phyloP scores from a whole-genome alignment of 164 flowering plant species.

The Chloranthus sessilifolius region DNA sequence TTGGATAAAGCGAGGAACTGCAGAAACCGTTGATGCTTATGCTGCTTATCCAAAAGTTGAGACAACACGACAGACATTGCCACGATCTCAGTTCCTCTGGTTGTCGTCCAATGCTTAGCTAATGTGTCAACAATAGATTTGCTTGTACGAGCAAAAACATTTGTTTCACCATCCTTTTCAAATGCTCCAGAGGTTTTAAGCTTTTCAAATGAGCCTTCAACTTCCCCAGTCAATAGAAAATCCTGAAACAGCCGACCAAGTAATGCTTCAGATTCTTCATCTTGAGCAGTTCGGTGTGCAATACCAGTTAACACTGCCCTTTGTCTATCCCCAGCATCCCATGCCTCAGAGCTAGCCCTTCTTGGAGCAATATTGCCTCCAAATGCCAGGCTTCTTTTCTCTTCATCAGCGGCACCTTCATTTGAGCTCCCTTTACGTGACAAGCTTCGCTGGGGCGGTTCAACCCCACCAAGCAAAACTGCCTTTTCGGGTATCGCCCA shows the following conservation, averaged over 20 bases:
- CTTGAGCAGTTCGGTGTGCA: constrained; percentile 57
- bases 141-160: constrained; percentile 73
- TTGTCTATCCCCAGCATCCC: constrained; percentile 62
- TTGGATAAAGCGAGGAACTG: constrained; percentile 93
- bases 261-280: constrained; percentile 89
- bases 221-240: constrained; percentile 68
- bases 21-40: constrained; percentile 78
- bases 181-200: constrained; percentile 67
- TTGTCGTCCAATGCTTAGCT: constrained; percentile 98
- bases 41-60: constrained; percentile 87
- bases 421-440: constrained; percentile 90
- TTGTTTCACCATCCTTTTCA: constrained; percentile 85
- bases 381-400: constrained; percentile 47
- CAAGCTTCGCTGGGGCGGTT: constrained; percentile 89
- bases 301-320: constrained; percentile 37
- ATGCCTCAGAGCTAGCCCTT: constrained; percentile 71
- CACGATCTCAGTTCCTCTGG: constrained; percentile 88
- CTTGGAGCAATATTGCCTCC: constrained; percentile 55
- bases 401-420: constrained; percentile 64
- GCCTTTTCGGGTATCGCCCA: constrained; percentile 98
- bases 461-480: constrained; percentile 85
- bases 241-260: constrained; percentile 75
- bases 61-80: constrained; percentile 61
- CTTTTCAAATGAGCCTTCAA: constrained; percentile 60
- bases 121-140: constrained; percentile 85